These are phyloP conservation scores for Vitis cinerea DNA, from an alignment of 164 flowering plant species.

Conservation along the genomic window DNA sequence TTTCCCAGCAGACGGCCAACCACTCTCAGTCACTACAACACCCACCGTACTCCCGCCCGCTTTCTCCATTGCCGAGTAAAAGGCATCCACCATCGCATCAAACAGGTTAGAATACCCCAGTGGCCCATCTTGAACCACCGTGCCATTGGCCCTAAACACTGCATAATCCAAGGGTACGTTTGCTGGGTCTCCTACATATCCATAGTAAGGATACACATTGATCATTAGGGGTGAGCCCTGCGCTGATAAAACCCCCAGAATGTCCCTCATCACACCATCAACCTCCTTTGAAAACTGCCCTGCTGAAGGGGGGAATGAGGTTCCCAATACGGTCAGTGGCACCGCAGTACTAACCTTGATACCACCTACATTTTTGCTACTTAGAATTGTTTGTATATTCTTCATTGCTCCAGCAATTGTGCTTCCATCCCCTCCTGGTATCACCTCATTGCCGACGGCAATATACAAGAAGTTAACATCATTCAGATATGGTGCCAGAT, in stretches of 20 bases:
- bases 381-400: background rate
- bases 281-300: conserved; percentile 23
- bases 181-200: conserved; percentile 8
- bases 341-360: conserved; percentile 39
- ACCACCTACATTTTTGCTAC: background rate
- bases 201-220: conserved; percentile 44
- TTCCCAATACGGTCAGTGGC: conserved; percentile 12
- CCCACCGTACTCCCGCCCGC: background rate
- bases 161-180: conserved; percentile 27
- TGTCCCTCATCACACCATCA: background rate
- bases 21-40: conserved; percentile 24
- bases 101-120: conserved; percentile 26
- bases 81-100: conserved; percentile 30
- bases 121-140: conserved; percentile 21
- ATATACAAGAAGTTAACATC: conserved; percentile 11
- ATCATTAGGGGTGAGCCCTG: conserved; percentile 26
- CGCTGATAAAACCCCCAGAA: conserved; percentile 18
- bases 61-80: conserved; percentile 31
- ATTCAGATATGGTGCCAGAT: conserved; percentile 21
- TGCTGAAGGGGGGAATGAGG: conserved; percentile 38
- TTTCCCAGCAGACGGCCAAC: conserved; percentile 37
- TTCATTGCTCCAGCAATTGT: conserved; percentile 12
- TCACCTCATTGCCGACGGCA: conserved; percentile 25
- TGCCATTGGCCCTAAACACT: conserved; percentile 4
- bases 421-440: conserved; percentile 6